phyloP scores from a whole-genome alignment of 371 early-diverging fungal species.

The Mucor plumbeus region DNA sequence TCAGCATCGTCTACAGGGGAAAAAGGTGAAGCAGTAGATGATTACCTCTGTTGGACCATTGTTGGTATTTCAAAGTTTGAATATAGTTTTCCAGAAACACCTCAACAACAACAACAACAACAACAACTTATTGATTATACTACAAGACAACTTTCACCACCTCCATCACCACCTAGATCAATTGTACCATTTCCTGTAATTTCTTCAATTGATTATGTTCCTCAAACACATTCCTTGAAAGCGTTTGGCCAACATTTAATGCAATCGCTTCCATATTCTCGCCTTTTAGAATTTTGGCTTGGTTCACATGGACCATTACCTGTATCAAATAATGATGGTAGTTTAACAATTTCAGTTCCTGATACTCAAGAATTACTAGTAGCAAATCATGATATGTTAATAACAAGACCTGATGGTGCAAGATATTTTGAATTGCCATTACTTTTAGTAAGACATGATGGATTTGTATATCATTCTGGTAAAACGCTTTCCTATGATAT shows the following conservation, averaged over 20 bases:
- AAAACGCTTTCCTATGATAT: slow-evolving; percentile 39
- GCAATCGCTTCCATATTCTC: slow-evolving; percentile 26
- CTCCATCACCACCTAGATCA: slow-evolving; percentile 45
- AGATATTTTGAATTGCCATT: slow-evolving; percentile 45
- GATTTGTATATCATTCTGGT: slow-evolving; percentile 43
- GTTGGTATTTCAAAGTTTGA: slow-evolving; percentile 69
- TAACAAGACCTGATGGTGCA: slow-evolving; percentile 36
- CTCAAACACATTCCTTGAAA: slow-evolving; percentile 31
- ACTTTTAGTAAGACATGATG: slow-evolving; percentile 46
- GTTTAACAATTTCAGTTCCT: slow-evolving; percentile 19
- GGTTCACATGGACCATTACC: slow-evolving; percentile 47
- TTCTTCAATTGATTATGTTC: slow-evolving; percentile 28
- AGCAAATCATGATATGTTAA: slow-evolving; percentile 35
- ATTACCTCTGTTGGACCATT: slow-evolving; percentile 87
- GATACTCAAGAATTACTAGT: slow-evolving; percentile 25
- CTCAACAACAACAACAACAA: slow-evolving; percentile 21
- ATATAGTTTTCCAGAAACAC: slow-evolving; percentile 51
- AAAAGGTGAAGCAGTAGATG: slow-evolving; percentile 57
- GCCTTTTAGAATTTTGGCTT: slow-evolving; percentile 44
- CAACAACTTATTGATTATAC: slow-evolving; percentile 19
- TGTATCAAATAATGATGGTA: slow-evolving; percentile 1
- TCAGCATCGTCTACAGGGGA: not conserved
- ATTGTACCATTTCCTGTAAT: slow-evolving; percentile 51
- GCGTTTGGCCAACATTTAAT: slow-evolving; percentile 40
- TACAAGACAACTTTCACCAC: slow-evolving; percentile 31